A percentile compares a stretch with the other conserved stretches of the same genome.
Conservation (phyloP, 2,329 filamentous ascomycete species). For the Pseudogymnoascus sp. region DNA sequence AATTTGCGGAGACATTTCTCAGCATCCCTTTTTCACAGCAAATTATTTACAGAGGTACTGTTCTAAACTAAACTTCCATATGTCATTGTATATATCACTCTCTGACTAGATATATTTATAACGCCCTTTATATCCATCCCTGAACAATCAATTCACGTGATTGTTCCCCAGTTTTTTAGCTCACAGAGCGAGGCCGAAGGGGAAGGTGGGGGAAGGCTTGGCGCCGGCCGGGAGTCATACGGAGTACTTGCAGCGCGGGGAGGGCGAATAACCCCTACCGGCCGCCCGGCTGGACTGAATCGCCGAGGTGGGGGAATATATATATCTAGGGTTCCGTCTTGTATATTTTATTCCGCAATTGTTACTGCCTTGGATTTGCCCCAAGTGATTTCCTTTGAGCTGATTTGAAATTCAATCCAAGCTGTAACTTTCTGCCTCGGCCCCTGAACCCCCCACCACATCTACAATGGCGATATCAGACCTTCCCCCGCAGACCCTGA, state of each 20-base stretch:
- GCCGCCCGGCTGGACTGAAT: neutral
- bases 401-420: neutral
- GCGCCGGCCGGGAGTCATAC: neutral
- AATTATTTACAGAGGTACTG: neutral
- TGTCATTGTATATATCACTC: neutral
- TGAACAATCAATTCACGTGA: neutral
- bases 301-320: neutral
- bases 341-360: neutral
- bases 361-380: neutral
- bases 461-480: neutral
- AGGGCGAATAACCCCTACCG: neutral
- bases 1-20: neutral
- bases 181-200: neutral
- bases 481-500: neutral
- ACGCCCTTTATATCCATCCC: neutral
- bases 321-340: neutral
- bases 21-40: neutral
- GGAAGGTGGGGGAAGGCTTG: neutral
- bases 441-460: neutral
- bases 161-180: neutral
- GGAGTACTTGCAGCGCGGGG: neutral
- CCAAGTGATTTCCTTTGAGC: neutral
- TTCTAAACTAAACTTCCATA: neutral
- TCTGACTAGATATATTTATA: neutral
- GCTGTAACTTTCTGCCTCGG: neutral